Base-by-base conservation (phyloP, 1,139 yeast genomes). In the Suhomyces taliae region DNA sequence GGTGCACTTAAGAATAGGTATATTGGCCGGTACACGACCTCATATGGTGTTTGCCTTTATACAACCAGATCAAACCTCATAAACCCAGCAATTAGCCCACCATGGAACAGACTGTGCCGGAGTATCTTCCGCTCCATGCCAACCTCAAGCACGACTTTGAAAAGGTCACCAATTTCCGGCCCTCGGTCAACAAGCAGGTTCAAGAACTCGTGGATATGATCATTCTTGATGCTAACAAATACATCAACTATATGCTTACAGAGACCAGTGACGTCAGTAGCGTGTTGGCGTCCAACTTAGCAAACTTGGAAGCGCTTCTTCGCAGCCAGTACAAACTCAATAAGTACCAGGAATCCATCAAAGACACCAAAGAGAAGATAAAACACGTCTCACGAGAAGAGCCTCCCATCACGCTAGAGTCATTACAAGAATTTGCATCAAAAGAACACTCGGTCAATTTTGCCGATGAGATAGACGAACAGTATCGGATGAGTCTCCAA, bases 101-200 rank as follows among this genome's bases (percentile, higher is more conserved):
- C 26, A 41, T 41, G 40, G 33, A 19, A 8, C 27, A 12, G 7
- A 35, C 12, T 15, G 42, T 53, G 14, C 59, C 59, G 3, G 39
- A 39, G 14, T 55, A 54, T 42, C 33, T 55, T 6, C 59, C 59
- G 11, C 48, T 55, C 27, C 48, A 52, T 29, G 37, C 47, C 33
- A 46, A 49, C 9, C 43, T 52, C 12, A 40, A 38, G 26, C 37
- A 48, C 15, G 51, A 48, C 10, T 47, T 54, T 19, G 58, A 55
- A 35, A 46, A 40, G 45, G 27, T 47, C 24, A 34, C 52, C 14
- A 47, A 43, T 10, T 45, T 52, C 40, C 38, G 34, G 7, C 43
- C 45, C 12, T 15, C 42, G 4, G 39, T 43, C 27, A 32, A 48
- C 11, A 51, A 49, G 29, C 46, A 50, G 27, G 37, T 42, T 8